These are phyloP conservation scores for Ceratobasidium sp. DNA, from an alignment of 1,284 basidiomycete species.

Conservation along the genomic window DNA sequence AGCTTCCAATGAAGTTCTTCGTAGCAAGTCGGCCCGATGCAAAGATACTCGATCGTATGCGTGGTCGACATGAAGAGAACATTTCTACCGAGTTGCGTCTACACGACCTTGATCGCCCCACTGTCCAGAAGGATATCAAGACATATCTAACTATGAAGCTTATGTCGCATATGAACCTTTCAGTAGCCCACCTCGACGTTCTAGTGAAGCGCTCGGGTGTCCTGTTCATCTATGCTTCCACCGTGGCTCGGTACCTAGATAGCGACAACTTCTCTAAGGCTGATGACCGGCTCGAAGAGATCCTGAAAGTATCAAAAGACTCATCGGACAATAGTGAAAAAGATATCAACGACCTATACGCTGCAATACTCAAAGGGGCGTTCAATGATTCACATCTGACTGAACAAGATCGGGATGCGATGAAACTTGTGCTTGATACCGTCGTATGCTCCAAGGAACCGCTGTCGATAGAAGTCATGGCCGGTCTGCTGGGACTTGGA, in stretches of 20 bases:
- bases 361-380: neutral
- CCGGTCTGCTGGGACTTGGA: neutral
- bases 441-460: neutral
- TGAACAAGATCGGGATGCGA: neutral
- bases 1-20: neutral
- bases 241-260: neutral
- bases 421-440: neutral
- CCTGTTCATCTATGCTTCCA: constrained; percentile 18
- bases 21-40: neutral
- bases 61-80: neutral
- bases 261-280: neutral
- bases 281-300: neutral
- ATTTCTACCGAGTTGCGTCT: neutral
- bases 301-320: neutral
- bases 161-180: neutral
- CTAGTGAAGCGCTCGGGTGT: neutral
- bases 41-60: neutral
- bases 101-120: neutral
- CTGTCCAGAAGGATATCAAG: constrained; percentile 5
- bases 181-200: neutral
- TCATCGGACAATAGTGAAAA: neutral
- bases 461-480: neutral
- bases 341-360: constrained; percentile 1
- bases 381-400: neutral
- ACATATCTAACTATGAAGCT: neutral